Evolutionary conservation across 148 eudicot genomes (phyloP).

Genomic region (Fagopyrum esculentum): DNA sequence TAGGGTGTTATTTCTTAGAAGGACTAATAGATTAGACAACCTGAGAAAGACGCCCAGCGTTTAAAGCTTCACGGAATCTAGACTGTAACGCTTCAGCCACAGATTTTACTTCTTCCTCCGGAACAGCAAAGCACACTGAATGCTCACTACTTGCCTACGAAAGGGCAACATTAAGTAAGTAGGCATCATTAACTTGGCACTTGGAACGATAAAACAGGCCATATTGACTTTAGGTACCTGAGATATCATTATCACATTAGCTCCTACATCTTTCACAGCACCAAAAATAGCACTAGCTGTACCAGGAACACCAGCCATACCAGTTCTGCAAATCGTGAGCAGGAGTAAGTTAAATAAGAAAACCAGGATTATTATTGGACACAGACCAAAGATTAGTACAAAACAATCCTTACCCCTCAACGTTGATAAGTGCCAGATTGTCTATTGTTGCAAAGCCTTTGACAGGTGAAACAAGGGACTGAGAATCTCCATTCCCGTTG

Average conservation of each 20-base stretch:
- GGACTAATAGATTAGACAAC: slow-evolving; percentile 23
- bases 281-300: slow-evolving; percentile 87
- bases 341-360: not conserved
- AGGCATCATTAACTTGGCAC: slow-evolving; percentile 12
- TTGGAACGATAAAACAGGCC: not conserved
- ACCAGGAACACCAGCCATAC: slow-evolving; percentile 99
- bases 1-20: not conserved
- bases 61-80: slow-evolving; percentile 81
- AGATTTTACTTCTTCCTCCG: slow-evolving; percentile 85
- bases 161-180: slow-evolving; percentile 13
- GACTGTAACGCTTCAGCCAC: slow-evolving; percentile 81
- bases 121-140: slow-evolving; percentile 97
- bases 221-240: slow-evolving; percentile 41
- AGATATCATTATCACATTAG: slow-evolving; percentile 97
- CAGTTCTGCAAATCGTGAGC: slow-evolving; percentile 53
- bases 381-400: not conserved
- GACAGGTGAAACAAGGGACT: slow-evolving; percentile 53
- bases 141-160: slow-evolving; percentile 98
- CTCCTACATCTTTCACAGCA: slow-evolving; percentile 93
- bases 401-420: slow-evolving; percentile 72
- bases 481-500: slow-evolving; percentile 37
- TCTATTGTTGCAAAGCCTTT: slow-evolving; percentile 99
- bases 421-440: slow-evolving; percentile 89
- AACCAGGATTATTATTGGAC: not conserved
- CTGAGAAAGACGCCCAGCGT: slow-evolving; percentile 98